phyloP scores from a whole-genome alignment of 306 rosid species.

The Sicyos baderoa region DNA sequence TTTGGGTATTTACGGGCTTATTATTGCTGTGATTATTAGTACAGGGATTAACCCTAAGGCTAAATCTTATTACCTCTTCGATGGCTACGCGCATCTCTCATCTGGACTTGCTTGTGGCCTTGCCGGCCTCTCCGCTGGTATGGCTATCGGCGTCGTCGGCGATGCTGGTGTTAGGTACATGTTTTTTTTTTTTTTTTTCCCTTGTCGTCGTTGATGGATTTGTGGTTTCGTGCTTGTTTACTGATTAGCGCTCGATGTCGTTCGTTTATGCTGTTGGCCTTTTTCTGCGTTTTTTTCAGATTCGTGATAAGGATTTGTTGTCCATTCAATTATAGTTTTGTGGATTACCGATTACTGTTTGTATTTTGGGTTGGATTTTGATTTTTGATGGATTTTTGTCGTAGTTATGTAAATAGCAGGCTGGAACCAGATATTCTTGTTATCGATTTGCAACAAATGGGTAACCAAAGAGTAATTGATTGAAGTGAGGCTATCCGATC shows the following conservation, averaged over 20 bases:
- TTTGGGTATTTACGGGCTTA: constrained; percentile 50
- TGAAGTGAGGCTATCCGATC: not conserved
- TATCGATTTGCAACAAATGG: too few species aligned
- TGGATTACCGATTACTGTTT: not conserved
- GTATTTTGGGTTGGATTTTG: not conserved
- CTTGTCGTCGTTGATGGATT: not conserved
- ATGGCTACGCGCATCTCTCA: constrained; percentile 58
- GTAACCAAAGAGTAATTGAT: too few species aligned
- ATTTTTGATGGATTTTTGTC: not conserved
- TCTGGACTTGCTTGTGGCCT: constrained; percentile 60
- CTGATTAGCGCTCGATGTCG: not conserved
- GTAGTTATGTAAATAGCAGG: too few species aligned
- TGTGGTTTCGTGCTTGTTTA: not conserved
- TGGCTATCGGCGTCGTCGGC: constrained; percentile 60
- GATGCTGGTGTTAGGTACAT: constrained; percentile 55
- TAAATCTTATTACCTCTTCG: constrained; percentile 50
- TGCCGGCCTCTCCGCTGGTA: constrained; percentile 55
- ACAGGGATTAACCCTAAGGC: constrained; percentile 61
- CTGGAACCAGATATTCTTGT: too few species aligned
- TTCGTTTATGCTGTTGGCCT: too few species aligned
- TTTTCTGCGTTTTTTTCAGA: not conserved
- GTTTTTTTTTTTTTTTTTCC: not conserved
- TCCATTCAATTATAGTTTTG: not conserved
- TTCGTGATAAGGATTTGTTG: not conserved
- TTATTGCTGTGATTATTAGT: constrained; percentile 53